Base-by-base conservation (phyloP, 2,329 filamentous ascomycete genomes). In the Fusarium metavorans region DNA sequence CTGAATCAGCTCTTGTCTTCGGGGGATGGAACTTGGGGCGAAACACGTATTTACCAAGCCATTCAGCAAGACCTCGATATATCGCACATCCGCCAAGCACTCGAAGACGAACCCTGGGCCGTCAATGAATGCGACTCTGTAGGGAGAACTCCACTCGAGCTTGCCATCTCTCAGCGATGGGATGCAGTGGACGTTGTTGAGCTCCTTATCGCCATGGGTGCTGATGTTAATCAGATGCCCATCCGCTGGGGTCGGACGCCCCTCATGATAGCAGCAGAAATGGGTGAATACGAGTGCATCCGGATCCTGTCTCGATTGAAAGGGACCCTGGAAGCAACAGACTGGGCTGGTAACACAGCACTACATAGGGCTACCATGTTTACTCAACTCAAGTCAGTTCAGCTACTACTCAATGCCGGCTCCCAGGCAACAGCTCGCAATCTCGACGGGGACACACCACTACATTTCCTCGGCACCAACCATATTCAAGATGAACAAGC, bases 201-300 rank as follows among this genome's bases (percentile, higher is more conserved):
- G 30, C 25, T 48, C 34, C 41, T 72, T 4, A 41, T 72, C 16
- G 61, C 32, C 30, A 57, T 57, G 7, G 59, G 45, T 7, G 70
- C 64, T 2, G 35, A 72, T 20, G n/a, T 70, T 25, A 45, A 67
- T 23, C 1, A 54, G 37, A 18, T 34, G 32, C 32, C 32, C 32
- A 37, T 23, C 41, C n/a, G 4, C 8, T 0, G 2, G 1, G 60
- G 50, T 3, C 2, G 0, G 9, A 70, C 64, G 8, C 56, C 70
- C 4, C 70, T 70, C 34, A 62, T 62, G 9, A 3, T 6, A 7
- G 60, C 70, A 7, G 48, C 25, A 10, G 1, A 0, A 1, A 5
- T 0, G 0, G 14, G 32, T 1, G 2, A 32, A 5, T 6, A 13
- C 1, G 54, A 63, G n/a, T 65, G 60, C 9, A 37, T 70, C 11